phyloP scores from a whole-genome alignment of 169 alveolate species.

The Cryptosporidium felis region DNA sequence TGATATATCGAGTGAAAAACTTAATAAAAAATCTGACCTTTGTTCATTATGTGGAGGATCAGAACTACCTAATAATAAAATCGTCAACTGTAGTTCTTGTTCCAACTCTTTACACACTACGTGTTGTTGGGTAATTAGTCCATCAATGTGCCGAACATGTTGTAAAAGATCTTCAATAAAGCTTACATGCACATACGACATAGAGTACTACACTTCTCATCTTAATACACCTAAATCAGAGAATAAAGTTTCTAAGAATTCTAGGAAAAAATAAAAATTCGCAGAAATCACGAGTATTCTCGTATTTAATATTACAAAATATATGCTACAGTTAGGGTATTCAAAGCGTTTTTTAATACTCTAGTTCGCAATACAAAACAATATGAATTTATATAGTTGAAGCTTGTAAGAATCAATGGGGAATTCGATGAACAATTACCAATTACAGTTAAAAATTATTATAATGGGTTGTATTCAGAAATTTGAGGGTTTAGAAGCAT shows the following conservation, averaged over 20 bases:
- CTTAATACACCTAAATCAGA: constrained; percentile 42
- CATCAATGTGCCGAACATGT: constrained; percentile 17
- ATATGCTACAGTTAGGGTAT: too few species aligned
- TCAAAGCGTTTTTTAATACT: too few species aligned
- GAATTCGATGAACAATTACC: too few species aligned
- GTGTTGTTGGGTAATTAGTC: constrained; percentile 31
- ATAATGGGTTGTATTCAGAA: too few species aligned
- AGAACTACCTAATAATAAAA: constrained; percentile 7
- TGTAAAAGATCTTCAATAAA: neutral
- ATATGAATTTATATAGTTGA: too few species aligned
- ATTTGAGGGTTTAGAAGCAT: too few species aligned
- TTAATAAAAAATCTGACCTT: neutral
- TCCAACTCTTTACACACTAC: neutral
- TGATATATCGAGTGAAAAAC: neutral
- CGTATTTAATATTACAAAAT: too few species aligned
- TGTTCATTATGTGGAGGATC: constrained; percentile 43
- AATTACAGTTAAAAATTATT: too few species aligned
- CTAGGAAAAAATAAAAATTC: constrained; percentile 32
- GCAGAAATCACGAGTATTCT: too few species aligned
- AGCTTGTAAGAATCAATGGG: too few species aligned
- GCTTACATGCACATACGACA: constrained; percentile 15
- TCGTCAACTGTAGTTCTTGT: constrained; percentile 10
- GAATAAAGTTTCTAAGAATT: neutral
- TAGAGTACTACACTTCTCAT: constrained; percentile 8
- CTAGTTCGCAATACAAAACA: too few species aligned